Evolutionary conservation across 139 green algal species (phyloP).

Genomic region (Chlorella sp.): DNA sequence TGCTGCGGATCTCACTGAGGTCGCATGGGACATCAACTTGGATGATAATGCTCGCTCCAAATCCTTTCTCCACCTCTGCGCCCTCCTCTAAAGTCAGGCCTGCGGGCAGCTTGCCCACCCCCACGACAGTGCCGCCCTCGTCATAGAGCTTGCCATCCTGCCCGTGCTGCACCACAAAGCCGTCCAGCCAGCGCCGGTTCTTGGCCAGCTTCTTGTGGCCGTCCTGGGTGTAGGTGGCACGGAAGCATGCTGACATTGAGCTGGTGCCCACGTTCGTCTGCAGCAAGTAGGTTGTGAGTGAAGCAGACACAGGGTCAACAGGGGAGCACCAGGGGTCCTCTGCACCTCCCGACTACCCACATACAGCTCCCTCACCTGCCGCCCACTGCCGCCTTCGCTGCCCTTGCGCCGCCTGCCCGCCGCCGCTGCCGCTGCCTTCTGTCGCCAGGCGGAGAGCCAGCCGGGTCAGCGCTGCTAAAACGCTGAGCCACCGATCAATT

Average conservation of each 20-base stretch:
- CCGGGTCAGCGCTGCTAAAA: not conserved
- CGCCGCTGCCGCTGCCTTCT: too few relatives aligned
- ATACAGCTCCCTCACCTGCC: too few relatives aligned
- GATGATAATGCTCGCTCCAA: constrained; percentile 11
- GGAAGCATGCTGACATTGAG: not conserved
- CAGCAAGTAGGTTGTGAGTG: too few relatives aligned
- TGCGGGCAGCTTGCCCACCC: not conserved
- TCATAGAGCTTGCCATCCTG: constrained; percentile 3
- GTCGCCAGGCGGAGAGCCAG: too few relatives aligned
- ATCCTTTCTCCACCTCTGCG: not conserved
- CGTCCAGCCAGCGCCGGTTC: constrained; percentile 42
- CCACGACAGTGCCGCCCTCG: constrained; percentile 4
- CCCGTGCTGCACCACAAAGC: constrained; percentile 21
- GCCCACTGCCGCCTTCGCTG: not conserved
- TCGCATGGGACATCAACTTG: not conserved
- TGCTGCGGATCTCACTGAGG: not conserved
- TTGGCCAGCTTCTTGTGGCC: constrained; percentile 44
- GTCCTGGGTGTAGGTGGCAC: constrained; percentile 41
- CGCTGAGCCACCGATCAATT: not conserved
- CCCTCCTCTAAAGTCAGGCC: not conserved
- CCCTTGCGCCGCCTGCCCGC: not conserved
- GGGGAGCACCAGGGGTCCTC: too few relatives aligned
- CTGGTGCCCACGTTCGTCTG: too few relatives aligned
- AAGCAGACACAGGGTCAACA: too few relatives aligned
- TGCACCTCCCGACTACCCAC: too few relatives aligned